Percentiles rank a stretch among this genome's conserved stretches.
phyloP scores from a whole-genome alignment of 108 stramenopile genomes.

The Fistulifera solaris region DNA sequence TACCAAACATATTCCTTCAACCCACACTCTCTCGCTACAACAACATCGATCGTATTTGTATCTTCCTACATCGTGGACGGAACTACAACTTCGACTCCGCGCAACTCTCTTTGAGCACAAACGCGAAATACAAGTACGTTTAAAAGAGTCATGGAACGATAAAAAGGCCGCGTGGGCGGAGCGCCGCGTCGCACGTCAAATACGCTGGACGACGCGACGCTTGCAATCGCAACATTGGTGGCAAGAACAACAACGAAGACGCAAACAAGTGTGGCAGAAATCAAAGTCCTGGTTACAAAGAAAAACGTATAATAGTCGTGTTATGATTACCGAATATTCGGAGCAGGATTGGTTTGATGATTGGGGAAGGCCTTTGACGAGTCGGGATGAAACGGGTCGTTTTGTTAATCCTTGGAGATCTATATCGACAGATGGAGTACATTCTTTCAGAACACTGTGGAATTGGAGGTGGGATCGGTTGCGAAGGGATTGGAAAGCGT shows the following conservation, averaged over 20 bases:
- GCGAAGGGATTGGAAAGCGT: slow-evolving; percentile 9
- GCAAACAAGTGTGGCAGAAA: background rate
- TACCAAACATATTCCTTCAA: too few species aligned
- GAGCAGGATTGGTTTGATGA: slow-evolving; percentile 59
- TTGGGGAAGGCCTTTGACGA: slow-evolving; percentile 61
- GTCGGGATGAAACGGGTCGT: slow-evolving; percentile 56
- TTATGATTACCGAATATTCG: slow-evolving; percentile 50
- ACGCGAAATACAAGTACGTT: background rate
- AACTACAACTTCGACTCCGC: slow-evolving; percentile 6
- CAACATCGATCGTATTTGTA: slow-evolving; percentile 21
- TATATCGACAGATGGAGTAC: slow-evolving; percentile 59
- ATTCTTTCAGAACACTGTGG: slow-evolving; percentile 39
- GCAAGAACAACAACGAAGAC: slow-evolving; percentile 13
- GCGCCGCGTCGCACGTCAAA: slow-evolving; percentile 11
- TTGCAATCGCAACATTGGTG: slow-evolving; percentile 15
- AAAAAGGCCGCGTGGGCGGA: slow-evolving; percentile 24
- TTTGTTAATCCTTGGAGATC: slow-evolving; percentile 83
- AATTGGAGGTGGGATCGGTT: slow-evolving; percentile 45
- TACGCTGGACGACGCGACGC: slow-evolving; percentile 8
- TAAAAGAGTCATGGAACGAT: slow-evolving; percentile 14
- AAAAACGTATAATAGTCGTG: background rate
- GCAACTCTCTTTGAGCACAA: background rate
- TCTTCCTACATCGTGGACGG: slow-evolving; percentile 23
- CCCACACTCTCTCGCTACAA: too few species aligned
- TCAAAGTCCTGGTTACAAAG: too few species aligned